phyloP scores from a whole-genome alignment of 2,329 filamentous ascomycete species.

The Xylaria arbuscula region DNA sequence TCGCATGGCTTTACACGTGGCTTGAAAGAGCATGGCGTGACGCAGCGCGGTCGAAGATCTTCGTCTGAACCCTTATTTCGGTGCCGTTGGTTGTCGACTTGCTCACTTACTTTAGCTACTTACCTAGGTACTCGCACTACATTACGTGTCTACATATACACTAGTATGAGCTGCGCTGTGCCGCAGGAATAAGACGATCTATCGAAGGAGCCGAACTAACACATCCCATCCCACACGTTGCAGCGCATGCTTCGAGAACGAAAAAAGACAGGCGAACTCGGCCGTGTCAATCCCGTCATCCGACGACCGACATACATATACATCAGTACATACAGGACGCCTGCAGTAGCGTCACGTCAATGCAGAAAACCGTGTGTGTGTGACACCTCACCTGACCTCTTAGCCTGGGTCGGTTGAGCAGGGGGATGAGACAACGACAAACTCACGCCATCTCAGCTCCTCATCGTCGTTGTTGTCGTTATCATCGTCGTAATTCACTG shows the following conservation, averaged over 20 bases:
- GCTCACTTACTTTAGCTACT: background rate
- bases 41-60: constrained; percentile 3
- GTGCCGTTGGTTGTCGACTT: background rate
- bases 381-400: constrained; percentile 12
- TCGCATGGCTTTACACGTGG: constrained; percentile 18
- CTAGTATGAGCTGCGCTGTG: no score
- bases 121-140: no score
- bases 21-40: background rate
- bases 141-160: no score
- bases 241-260: background rate
- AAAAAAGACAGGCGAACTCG: constrained; percentile 12
- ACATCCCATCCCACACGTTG: no score
- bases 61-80: background rate
- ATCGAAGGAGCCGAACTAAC: no score
- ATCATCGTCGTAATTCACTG: no score
- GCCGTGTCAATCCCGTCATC: constrained; percentile 21
- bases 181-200: no score
- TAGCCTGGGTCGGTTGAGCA: background rate
- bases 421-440: constrained; percentile 8
- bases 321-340: background rate
- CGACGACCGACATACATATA: constrained; percentile 3
- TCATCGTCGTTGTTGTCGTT: background rate
- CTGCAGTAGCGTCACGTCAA: constrained; percentile 15
- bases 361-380: background rate
- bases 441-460: background rate